Evolutionary conservation across 2,329 filamentous ascomycete genomes (phyloP).

Genomic region (Penicillium frequentans): DNA sequence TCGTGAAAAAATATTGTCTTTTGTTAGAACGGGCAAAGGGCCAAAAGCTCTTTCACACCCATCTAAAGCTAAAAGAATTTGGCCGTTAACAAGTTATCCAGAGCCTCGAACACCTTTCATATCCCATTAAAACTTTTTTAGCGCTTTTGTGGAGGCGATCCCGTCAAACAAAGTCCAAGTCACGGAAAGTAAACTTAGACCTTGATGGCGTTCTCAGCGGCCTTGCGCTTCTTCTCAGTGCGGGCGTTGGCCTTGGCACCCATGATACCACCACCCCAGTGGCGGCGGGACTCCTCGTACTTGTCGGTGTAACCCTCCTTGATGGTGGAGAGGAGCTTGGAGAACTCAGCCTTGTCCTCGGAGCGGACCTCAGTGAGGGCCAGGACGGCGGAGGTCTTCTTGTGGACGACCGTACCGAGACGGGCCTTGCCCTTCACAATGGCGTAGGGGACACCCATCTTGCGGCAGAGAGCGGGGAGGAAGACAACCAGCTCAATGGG

Average conservation of each 20-base stretch:
- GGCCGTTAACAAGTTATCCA: slow-evolving; percentile 30
- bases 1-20: slow-evolving; percentile 24
- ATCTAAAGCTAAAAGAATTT: slow-evolving; percentile 35
- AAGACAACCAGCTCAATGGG: slow-evolving; percentile 99
- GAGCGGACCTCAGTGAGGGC: slow-evolving; percentile 94
- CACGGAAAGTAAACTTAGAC: slow-evolving; percentile 63
- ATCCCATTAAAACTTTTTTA: slow-evolving; percentile 27
- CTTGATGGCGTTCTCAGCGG: slow-evolving; percentile 92
- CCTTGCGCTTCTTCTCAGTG: slow-evolving; percentile 88
- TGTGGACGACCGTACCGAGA: slow-evolving; percentile 98
- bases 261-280: slow-evolving; percentile 99
- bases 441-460: slow-evolving; percentile 99
- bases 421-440: slow-evolving; percentile 99
- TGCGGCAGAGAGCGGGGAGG: slow-evolving; percentile 97
- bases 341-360: slow-evolving; percentile 97
- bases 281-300: slow-evolving; percentile 84
- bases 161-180: slow-evolving; percentile 27
- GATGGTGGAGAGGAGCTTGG: slow-evolving; percentile 92
- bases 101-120: slow-evolving; percentile 26
- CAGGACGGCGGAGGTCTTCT: slow-evolving; percentile 98
- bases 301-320: slow-evolving; percentile 98
- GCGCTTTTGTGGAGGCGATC: slow-evolving; percentile 24
- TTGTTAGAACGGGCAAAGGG: slow-evolving; percentile 30
- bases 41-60: slow-evolving; percentile 25
- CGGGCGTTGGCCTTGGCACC: slow-evolving; percentile 83